Conservation (phyloP, 2,329 filamentous ascomycete genomes). For the Botrytis tulipae region DNA sequence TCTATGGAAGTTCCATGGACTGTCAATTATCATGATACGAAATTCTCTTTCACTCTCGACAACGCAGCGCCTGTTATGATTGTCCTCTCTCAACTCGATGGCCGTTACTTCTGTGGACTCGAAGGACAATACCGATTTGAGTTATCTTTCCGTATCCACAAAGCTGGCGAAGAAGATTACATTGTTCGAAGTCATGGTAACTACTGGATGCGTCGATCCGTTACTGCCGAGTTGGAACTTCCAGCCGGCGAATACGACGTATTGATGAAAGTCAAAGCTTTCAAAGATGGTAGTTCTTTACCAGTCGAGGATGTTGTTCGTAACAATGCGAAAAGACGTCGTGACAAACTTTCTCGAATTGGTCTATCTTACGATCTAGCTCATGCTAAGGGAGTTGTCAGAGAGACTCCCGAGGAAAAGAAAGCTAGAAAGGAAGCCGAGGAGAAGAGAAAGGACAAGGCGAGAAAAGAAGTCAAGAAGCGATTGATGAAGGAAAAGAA, state of each 20-base stretch:
- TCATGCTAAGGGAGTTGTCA: conserved; percentile 55
- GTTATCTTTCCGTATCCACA: conserved; percentile 50
- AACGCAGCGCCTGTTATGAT: conserved; percentile 56
- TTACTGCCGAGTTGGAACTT: conserved; percentile 57
- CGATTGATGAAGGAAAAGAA: conserved; percentile 34
- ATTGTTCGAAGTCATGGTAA: conserved; percentile 52
- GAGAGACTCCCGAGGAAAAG: conserved; percentile 45
- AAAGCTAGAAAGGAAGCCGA: conserved; percentile 47
- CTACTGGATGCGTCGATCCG: conserved; percentile 52
- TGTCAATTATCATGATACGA: conserved; percentile 57
- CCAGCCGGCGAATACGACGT: conserved; percentile 57
- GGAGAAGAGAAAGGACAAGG: conserved; percentile 42
- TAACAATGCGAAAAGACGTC: conserved; percentile 39
- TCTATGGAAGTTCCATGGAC: conserved; percentile 61
- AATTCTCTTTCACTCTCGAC: conserved; percentile 57
- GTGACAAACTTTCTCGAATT: conserved; percentile 57
- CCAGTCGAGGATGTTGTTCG: conserved; percentile 49
- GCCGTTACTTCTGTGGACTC: conserved; percentile 60
- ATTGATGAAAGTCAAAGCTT: conserved; percentile 53
- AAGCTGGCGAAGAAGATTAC: conserved; percentile 54
- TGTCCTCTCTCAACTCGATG: conserved; percentile 59
- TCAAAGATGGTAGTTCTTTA: conserved; percentile 43
- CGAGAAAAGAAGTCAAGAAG: conserved; percentile 43
- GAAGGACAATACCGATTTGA: conserved; percentile 54
- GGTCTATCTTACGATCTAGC: conserved; percentile 60